Percentiles rank a stretch among this genome's conserved stretches.
These are phyloP conservation scores for Plasmodium sp. DNA, from an alignment of 169 alveolate species.

Conservation along the genomic window DNA sequence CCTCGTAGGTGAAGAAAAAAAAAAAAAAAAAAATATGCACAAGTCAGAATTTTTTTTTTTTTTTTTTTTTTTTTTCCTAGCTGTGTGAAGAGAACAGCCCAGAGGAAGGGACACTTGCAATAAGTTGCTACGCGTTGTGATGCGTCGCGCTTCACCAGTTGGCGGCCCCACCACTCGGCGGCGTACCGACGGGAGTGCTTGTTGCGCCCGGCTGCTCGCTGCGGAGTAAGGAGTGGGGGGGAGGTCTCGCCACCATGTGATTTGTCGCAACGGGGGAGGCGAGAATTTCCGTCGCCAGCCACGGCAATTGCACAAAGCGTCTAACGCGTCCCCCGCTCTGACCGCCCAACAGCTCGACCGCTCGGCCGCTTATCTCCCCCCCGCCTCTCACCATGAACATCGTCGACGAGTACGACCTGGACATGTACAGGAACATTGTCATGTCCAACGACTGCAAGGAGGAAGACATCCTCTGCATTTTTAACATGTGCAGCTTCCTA, in stretches of 20 bases:
- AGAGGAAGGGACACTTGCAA: background rate
- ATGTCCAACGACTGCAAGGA: constrained; percentile 55
- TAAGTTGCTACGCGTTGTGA: background rate
- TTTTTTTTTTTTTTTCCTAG: background rate
- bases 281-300: background rate
- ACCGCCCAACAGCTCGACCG: no score
- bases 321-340: no score
- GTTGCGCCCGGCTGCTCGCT: background rate
- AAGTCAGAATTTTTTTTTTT: background rate
- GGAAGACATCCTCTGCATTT: constrained; percentile 25
- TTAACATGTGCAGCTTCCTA: constrained; percentile 34
- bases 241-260: background rate
- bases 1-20: background rate
- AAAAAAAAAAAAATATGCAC: background rate
- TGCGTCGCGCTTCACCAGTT: background rate
- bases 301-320: background rate
- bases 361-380: no score
- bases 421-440: constrained; percentile 42
- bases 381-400: constrained; percentile 5
- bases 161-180: background rate
- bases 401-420: constrained; percentile 45
- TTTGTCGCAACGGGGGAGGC: no score
- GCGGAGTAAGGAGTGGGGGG: background rate
- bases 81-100: background rate
- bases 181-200: no score